Evolutionary conservation across 2,329 filamentous ascomycete genomes (phyloP), one percentile per base, ranked within the genome.

Genomic region (Exophiala dermatitidis): DNA sequence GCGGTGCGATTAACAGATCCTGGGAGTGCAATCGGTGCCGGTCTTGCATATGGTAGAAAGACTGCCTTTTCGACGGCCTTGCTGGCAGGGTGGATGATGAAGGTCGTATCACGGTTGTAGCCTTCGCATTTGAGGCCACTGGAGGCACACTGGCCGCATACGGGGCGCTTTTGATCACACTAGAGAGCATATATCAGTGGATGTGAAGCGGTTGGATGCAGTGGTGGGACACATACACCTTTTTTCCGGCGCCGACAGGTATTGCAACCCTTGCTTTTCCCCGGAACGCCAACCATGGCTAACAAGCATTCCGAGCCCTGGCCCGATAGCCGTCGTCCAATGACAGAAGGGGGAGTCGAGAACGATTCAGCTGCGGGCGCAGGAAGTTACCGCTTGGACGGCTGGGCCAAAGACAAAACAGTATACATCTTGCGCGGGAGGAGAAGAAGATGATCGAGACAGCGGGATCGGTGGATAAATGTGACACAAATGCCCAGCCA

Each of bases 191-290:
- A 9, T 48, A 36, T n/a, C n/a, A 53, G 47, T n/a, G 31, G 33
- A 32, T 50, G 44, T 50, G 40, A 36, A 28, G 38, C 29, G 29
- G 36, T 12, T 28, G 6, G 41, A 9, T 36, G 43, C 50, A 28
- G 12, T 33, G 28, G 42, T 19, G 38, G 36, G 26, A 31, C 37
- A 66, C 74, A 59, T 69, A 81, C 80, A 65, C 80, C 81, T 56
- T 83, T 80, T 65, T 81, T 74, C 48, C 80, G 71, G 30, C 73
- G 69, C 46, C 80, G 72, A 64, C 81, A 83, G 29, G 80, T 83
- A 66, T 82, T 80, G 68, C 80, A 83, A 36, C 80, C 80, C 66
- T 82, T 82, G 65, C 79, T 83, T 66, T 82, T 83, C 48, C 80
- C 80, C 36, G 79, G 75, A 53, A 83, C 80, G 49, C 80, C 80